Evolutionary conservation across 805 yeast genomes (phyloP), one percentile per base, ranked within the genome.

Genomic region (Saturnispora zaruensis): DNA sequence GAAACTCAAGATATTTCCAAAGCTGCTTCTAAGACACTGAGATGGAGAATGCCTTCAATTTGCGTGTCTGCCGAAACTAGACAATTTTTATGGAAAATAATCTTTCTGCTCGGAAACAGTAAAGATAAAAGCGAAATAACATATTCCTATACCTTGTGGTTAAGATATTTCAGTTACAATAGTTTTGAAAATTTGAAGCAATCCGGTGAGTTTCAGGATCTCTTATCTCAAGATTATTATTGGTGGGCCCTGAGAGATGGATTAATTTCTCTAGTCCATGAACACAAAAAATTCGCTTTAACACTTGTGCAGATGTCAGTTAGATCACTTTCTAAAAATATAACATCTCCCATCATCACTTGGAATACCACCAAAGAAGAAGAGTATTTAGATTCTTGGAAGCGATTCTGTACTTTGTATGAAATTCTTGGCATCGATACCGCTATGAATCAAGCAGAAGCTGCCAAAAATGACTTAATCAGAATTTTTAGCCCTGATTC

Each of bases 401-500:
- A 77, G 41, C 74, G 86, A 51, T 89, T 73, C 58, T 71, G 79
- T 25, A 86, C 96, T 0, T 66, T 89, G 13, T 84, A 78, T 58
- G 96, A 89, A 59, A 84, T 89, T 44, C 67, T 87, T 25, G 93
- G 88, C 1, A 74, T 89, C 37, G 96, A 89, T 62, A 80, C 96
- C 0, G 85, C 96, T 0, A 66, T 87, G 57, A 89, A 90, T 57
- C 96, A 90, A 64, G 80, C 90, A 0, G 81, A 82, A 56, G 96
- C 87, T 11, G 91, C 93, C 0, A 65, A 75, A 1, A 66, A 67
- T 6, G 95, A 87, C 57, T 76, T 89, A 41, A 61, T 78, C 1
- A 67, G 66, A 1, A 62, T 86, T 13, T 70, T 87, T 23, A 60
- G 72, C 0, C 73, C 76, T 3, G 53, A 63, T 1, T 77, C 86